phyloP scores from a whole-genome alignment of 139 green algal genomes.

The Deuterostichococcus epilithicus region DNA sequence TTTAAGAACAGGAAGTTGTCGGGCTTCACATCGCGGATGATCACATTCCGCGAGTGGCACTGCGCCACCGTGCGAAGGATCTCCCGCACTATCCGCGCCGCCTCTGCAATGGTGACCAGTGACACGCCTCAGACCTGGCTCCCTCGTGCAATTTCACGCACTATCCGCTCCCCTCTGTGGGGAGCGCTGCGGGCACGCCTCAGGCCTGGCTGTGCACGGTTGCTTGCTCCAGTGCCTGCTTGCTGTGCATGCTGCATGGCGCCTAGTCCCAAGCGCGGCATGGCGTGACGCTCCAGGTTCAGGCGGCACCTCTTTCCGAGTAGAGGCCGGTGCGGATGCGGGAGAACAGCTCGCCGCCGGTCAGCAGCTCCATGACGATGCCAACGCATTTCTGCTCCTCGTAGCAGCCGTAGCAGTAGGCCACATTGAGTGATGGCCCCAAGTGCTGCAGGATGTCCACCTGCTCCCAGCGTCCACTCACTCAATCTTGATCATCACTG shows the following conservation, averaged over 20 bases:
- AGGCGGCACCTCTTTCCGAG: conserved; percentile 13
- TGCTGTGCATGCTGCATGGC: not conserved
- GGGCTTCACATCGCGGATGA: conserved; percentile 75
- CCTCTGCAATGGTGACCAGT: conserved; percentile 1
- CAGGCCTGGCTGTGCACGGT: not conserved
- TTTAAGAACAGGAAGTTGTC: conserved; percentile 78
- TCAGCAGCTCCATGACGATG: conserved; percentile 77
- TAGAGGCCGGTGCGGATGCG: conserved; percentile 1
- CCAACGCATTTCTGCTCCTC: conserved; percentile 62
- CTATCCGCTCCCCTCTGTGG: not conserved
- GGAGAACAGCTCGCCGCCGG: conserved; percentile 40
- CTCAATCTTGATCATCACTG: too few species aligned
- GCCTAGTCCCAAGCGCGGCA: too few species aligned
- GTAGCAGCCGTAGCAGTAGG: conserved; percentile 61
- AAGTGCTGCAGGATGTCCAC: conserved; percentile 63
- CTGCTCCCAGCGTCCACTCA: not conserved
- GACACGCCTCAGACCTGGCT: not conserved
- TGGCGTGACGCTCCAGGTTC: not conserved
- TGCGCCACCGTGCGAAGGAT: conserved; percentile 61
- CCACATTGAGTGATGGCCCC: conserved; percentile 62
- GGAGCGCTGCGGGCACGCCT: not conserved
- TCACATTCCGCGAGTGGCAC: conserved; percentile 62
- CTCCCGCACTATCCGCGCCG: conserved; percentile 41
- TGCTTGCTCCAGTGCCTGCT: not conserved
- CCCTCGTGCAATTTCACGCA: too few species aligned